A percentile compares a stretch with the other conserved stretches of the same genome.
Evolutionary conservation across 2,329 filamentous ascomycete genomes (phyloP).

Genomic region (Colletotrichum lupini): DNA sequence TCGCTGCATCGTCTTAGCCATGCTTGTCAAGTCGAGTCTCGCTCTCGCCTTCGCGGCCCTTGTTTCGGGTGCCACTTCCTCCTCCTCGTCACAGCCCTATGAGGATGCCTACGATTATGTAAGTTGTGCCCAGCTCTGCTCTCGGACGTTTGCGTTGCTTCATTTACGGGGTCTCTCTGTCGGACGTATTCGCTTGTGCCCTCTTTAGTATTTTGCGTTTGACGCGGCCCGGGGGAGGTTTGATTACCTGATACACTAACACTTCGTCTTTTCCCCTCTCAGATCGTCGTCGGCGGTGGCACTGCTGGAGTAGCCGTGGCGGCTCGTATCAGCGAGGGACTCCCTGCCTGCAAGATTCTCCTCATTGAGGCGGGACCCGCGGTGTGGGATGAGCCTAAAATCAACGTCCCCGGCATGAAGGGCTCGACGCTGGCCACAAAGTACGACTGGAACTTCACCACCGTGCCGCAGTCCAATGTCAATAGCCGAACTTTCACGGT

Average conservation of each 20-base stretch:
- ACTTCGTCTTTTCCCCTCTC: not conserved
- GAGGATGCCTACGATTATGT: slow-evolving; percentile 34
- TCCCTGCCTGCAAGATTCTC: slow-evolving; percentile 40
- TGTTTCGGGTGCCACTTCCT: slow-evolving; percentile 13
- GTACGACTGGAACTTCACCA: slow-evolving; percentile 54
- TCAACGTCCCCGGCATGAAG: slow-evolving; percentile 43
- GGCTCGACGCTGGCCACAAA: slow-evolving; percentile 39
- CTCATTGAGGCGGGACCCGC: slow-evolving; percentile 46
- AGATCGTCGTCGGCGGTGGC: slow-evolving; percentile 48
- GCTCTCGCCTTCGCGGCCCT: slow-evolving; percentile 18
- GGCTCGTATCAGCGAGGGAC: slow-evolving; percentile 38
- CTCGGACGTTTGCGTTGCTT: not conserved
- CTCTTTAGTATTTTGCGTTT: not conserved
- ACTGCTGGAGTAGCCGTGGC: slow-evolving; percentile 48
- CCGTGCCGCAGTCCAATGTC: slow-evolving; percentile 49
- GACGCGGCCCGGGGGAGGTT: not conserved
- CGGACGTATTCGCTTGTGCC: not conserved
- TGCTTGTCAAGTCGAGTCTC: slow-evolving; percentile 33
- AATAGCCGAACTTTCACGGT: slow-evolving; percentile 51
- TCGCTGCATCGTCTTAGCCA: slow-evolving; percentile 21
- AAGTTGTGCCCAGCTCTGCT: slow-evolving; percentile 4
- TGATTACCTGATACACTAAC: not conserved
- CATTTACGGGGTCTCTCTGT: not conserved
- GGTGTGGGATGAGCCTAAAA: slow-evolving; percentile 38
- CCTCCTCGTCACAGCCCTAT: slow-evolving; percentile 2